Evolutionary conservation across 805 yeast species (phyloP), one percentile per base, ranked within the genome.

Genomic region (Candida anglica): DNA sequence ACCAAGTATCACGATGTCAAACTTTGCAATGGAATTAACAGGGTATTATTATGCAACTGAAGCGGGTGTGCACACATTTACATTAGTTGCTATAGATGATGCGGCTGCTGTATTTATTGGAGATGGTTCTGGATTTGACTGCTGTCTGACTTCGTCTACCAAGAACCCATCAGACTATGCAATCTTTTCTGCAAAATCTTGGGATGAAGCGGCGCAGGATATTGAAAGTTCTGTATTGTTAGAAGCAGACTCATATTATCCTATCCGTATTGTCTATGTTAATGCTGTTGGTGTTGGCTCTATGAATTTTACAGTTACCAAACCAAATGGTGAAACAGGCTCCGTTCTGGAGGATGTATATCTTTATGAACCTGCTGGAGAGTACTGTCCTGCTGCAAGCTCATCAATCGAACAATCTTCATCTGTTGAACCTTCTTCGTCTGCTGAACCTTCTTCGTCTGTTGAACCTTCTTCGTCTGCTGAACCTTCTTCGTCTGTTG

Each of bases 91-190:
- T 8, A 44, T 53, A 20, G 65, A 58, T 46, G 65, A 59, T 43
- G n/a, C n/a, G n/a, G n/a, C n/a, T n/a, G n/a, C n/a, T n/a, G n/a
- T n/a, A n/a, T n/a, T n/a, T n/a, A n/a, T 41, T 32, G 60, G 59
- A 28, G 28, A 38, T 27, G 50, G 52, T n/a, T 48, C 47, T 37
- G 57, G 57, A 8, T 51, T 63, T 15, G 53, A 52, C 20, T 66
- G 73, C 44, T 53, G 66, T 45, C 36, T 39, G 18, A 42, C 48
- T 18, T n/a, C 13, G 8, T 10, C 26, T 14, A 11, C 27, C 13
- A n/a, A 10, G 5, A 9, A 21, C 7, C 32, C 30, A 9, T 27
- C 20, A 5, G 30, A 27, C 21, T 27, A 10, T 14, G 11, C 18
- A 21, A 27, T 27, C 11, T 27, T 10, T 15, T 10, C 30, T 17